phyloP scores from a whole-genome alignment of 805 yeast species.

The Teunomyces barrocoloradensis region DNA sequence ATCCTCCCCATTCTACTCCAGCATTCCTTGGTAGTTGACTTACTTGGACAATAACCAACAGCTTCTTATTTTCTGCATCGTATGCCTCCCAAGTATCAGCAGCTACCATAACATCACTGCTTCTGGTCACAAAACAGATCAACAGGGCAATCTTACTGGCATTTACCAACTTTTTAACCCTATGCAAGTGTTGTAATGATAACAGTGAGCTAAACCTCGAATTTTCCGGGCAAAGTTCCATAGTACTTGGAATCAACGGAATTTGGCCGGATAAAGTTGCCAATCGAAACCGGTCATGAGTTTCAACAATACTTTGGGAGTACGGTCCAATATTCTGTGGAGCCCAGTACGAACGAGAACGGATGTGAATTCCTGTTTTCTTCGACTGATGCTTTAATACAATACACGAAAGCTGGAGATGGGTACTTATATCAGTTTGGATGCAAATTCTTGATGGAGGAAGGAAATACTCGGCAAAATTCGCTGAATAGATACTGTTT shows the following conservation, averaged over 20 bases:
- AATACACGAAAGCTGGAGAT: constrained; percentile 61
- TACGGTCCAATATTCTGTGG: constrained; percentile 98
- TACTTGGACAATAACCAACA: constrained; percentile 54
- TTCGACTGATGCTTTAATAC: constrained; percentile 29
- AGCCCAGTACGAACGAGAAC: constrained; percentile 96
- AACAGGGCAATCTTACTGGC: constrained; percentile 44
- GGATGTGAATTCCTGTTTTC: constrained; percentile 81
- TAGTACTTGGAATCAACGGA: constrained; percentile 70
- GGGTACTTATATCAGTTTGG: constrained; percentile 49
- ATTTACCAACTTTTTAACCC: constrained; percentile 56
- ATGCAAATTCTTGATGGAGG: constrained; percentile 93
- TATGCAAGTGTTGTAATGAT: constrained; percentile 71
- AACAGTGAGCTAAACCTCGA: constrained; percentile 41
- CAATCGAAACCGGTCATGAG: constrained; percentile 34
- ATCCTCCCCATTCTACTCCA: constrained; percentile 73
- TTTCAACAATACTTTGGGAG: constrained; percentile 72
- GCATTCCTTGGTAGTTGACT: constrained; percentile 62
- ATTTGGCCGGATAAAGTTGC: constrained; percentile 87
- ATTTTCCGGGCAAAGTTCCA: constrained; percentile 43
- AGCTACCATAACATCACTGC: constrained; percentile 25
- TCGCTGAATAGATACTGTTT: constrained; percentile 57
- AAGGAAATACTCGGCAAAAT: constrained; percentile 52
- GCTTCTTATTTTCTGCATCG: constrained; percentile 16
- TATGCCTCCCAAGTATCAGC: constrained; percentile 48
- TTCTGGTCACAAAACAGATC: constrained; percentile 54